Evolutionary conservation across 2,329 filamentous ascomycete genomes (phyloP), one percentile per base, ranked within the genome.

Genomic region (Bertia moriformis): DNA sequence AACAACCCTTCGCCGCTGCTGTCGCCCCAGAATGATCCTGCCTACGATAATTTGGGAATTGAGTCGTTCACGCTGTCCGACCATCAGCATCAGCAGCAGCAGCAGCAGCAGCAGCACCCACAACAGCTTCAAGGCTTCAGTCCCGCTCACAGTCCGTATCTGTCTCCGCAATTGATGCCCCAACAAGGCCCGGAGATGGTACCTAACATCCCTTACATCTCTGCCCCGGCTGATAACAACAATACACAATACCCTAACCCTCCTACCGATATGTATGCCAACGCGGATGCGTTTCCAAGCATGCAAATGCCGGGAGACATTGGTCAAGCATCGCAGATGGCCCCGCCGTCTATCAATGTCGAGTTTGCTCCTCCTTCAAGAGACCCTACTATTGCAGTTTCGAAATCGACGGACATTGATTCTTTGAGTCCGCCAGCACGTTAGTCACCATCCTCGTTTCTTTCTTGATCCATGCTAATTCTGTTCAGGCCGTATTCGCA

Each of bases 281-380:
- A 58, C 45, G 19, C 51, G 45, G n/a, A n/a, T n/a, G n/a, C n/a
- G n/a, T n/a, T n/a, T n/a, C n/a, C n/a, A n/a, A 19, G 53, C 43
- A 36, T 44, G 48, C 14, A 38, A 46, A 57, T 60, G 40, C 54
- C 62, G 13, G 47, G 51, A 15, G 82, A 88, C 41, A 71, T 83
- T 53, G 73, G 75, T 4, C 77, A 72, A 52, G 75, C 72, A 36
- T 73, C 78, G 38, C 71, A 83, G 47, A 91, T 93, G 79, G 82
- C 81, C 3, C 84, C 88, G n/a, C 88, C 88, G 0, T 84, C 88
- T 39, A 95, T 95, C 59, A 93, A 91, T 53, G 91, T 95, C 49
- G 84, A 94, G 54, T 87, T 85, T 56, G 88, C 87, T 14, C 88
- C 88, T 18, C 78, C 78, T 5, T 73, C 82, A 39, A 64, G 71